phyloP scores from a whole-genome alignment of 306 rosid species.

The Trifolium dubium region DNA sequence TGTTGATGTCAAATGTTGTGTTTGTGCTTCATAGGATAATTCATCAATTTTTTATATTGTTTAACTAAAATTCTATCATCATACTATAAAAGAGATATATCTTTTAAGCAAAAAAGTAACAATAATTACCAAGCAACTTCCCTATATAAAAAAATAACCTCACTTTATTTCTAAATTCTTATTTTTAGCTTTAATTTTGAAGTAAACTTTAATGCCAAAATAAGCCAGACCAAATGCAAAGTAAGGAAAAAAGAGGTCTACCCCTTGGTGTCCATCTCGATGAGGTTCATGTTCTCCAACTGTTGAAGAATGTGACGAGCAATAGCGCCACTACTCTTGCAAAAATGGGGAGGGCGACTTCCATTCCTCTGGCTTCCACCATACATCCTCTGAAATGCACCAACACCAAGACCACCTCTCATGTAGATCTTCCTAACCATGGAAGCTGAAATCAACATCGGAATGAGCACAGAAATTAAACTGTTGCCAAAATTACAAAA shows the following conservation, averaged over 20 bases:
- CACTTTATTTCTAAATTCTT: too few species aligned
- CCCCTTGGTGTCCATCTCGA: conserved; percentile 68
- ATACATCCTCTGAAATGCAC: conserved; percentile 68
- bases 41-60: too few species aligned
- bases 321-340: conserved; percentile 71
- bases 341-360: conserved; percentile 78
- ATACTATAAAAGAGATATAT: neutral
- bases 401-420: conserved; percentile 83
- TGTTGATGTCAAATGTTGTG: too few species aligned
- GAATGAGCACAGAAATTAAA: neutral
- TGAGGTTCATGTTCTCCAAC: conserved; percentile 57
- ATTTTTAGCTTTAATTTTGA: neutral
- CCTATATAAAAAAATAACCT: too few species aligned
- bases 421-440: conserved; percentile 78
- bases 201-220: neutral
- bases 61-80: neutral
- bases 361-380: conserved; percentile 85
- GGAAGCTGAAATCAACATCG: conserved; percentile 53
- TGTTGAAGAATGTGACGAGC: conserved; percentile 79
- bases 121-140: neutral
- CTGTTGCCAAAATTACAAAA: neutral
- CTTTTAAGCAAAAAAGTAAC: neutral
- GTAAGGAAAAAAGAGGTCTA: conserved; percentile 23
- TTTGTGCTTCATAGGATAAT: too few species aligned
- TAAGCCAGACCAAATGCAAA: neutral